Evolutionary conservation across 805 yeast genomes (phyloP).

Genomic region (Pichia eremophila): DNA sequence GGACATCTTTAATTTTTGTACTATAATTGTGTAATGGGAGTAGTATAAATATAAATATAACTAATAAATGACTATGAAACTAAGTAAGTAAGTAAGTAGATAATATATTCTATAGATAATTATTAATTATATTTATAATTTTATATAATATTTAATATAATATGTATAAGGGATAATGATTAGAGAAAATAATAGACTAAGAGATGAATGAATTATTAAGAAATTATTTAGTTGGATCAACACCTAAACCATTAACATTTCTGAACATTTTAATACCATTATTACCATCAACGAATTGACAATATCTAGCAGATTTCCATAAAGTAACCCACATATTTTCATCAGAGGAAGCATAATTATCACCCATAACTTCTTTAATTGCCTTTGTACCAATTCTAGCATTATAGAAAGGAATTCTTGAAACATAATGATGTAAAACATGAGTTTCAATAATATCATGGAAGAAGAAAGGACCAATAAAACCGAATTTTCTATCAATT

Average conservation of each 20-base stretch:
- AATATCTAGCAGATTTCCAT: slow-evolving; percentile 54
- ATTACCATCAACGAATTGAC: slow-evolving; percentile 69
- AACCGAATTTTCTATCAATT: slow-evolving; percentile 75
- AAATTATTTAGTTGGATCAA: slow-evolving; percentile 13
- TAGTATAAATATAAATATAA: not conserved
- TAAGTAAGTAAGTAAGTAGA: not conserved
- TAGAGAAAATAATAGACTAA: not conserved
- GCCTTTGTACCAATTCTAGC: slow-evolving; percentile 75
- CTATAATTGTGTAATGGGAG: too few relatives aligned
- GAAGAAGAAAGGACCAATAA: slow-evolving; percentile 68
- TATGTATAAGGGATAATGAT: too few relatives aligned
- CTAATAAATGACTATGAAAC: not conserved
- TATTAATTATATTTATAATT: too few relatives aligned
- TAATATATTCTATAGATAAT: not conserved
- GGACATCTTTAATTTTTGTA: slow-evolving; percentile 34
- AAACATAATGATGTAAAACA: slow-evolving; percentile 75
- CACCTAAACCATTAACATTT: slow-evolving; percentile 57
- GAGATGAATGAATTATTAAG: not conserved
- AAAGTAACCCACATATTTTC: slow-evolving; percentile 67
- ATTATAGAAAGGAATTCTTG: slow-evolving; percentile 81
- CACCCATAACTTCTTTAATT: slow-evolving; percentile 77
- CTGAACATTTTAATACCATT: slow-evolving; percentile 67
- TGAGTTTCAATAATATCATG: slow-evolving; percentile 90
- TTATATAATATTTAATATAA: too few relatives aligned
- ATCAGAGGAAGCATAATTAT: slow-evolving; percentile 55